A percentile compares a stretch with the other conserved stretches of the same genome.
Evolutionary conservation across 2,329 filamentous ascomycete species (phyloP).

Genomic region (Curvularia sp.): DNA sequence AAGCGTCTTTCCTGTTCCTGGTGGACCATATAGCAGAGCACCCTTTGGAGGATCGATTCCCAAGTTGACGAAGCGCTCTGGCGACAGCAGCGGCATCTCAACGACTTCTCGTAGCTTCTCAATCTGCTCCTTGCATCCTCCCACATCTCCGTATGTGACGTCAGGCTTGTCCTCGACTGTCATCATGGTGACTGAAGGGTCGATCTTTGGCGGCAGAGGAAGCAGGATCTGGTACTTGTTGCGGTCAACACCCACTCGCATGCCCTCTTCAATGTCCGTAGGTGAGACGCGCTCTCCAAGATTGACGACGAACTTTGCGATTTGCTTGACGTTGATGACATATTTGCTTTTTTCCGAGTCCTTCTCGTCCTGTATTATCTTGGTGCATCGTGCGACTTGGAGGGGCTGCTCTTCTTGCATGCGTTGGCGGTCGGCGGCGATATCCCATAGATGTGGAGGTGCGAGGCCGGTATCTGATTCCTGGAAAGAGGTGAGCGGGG

Average conservation of each 20-base stretch:
- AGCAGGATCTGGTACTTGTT: slow-evolving; percentile 99
- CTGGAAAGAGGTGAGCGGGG: slow-evolving; percentile 54
- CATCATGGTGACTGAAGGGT: slow-evolving; percentile 99
- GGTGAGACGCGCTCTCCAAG: slow-evolving; percentile 95
- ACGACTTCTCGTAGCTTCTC: slow-evolving; percentile 99
- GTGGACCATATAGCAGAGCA: slow-evolving; percentile 93
- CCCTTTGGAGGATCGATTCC: slow-evolving; percentile 99
- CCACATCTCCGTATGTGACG: slow-evolving; percentile 97
- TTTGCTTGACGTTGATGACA: slow-evolving; percentile 99
- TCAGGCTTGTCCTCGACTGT: slow-evolving; percentile 99
- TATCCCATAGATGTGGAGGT: slow-evolving; percentile 98
- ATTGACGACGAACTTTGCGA: slow-evolving; percentile 98
- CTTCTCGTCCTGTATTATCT: slow-evolving; percentile 97
- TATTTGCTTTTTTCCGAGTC: slow-evolving; percentile 99
- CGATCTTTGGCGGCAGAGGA: slow-evolving; percentile 95
- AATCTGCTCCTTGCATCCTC: slow-evolving; percentile 99
- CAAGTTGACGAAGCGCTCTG: slow-evolving; percentile 97
- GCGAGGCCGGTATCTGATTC: slow-evolving; percentile 99
- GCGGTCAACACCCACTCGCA: slow-evolving; percentile 96
- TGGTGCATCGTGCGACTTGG: slow-evolving; percentile 97
- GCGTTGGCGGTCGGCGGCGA: slow-evolving; percentile 95
- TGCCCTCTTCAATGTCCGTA: slow-evolving; percentile 98
- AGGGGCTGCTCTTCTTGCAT: slow-evolving; percentile 98
- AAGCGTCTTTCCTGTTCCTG: slow-evolving; percentile 98
- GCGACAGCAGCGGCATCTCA: slow-evolving; percentile 95